Evolutionary conservation across 2,329 filamentous ascomycete genomes (phyloP).

Genomic region (Akanthomyces uredinophilus): DNA sequence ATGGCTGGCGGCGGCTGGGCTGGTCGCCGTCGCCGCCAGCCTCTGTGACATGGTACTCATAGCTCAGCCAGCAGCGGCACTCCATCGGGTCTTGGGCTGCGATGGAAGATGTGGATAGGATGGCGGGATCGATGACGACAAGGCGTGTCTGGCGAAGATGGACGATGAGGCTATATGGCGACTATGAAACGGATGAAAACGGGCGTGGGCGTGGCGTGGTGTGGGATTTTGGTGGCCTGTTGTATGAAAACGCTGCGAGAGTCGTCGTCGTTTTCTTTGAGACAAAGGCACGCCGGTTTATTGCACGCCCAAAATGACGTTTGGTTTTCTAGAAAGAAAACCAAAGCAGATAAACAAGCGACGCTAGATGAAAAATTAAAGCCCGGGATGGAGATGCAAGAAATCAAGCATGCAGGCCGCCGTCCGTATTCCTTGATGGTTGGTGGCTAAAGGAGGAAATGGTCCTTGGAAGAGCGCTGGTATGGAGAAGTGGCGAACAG

Average conservation of each 20-base stretch:
- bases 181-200: not conserved
- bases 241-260: not conserved
- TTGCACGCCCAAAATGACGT: not conserved
- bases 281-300: not conserved
- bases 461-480: not conserved
- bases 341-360: too few relatives aligned
- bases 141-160: too few relatives aligned
- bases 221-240: not conserved
- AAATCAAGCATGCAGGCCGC: not conserved
- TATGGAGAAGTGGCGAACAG: constrained; percentile 6
- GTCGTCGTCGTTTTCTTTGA: not conserved
- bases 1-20: not conserved
- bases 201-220: not conserved
- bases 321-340: not conserved
- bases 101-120: not conserved
- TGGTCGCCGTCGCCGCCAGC: not conserved
- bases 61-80: not conserved
- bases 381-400: too few relatives aligned
- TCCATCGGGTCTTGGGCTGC: not conserved
- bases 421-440: not conserved
- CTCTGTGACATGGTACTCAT: not conserved
- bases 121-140: too few relatives aligned
- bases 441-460: not conserved
- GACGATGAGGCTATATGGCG: not conserved
- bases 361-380: not conserved